Conservation (phyloP, 352 stramenopile genomes). For the Pythium vanterpoolii region DNA sequence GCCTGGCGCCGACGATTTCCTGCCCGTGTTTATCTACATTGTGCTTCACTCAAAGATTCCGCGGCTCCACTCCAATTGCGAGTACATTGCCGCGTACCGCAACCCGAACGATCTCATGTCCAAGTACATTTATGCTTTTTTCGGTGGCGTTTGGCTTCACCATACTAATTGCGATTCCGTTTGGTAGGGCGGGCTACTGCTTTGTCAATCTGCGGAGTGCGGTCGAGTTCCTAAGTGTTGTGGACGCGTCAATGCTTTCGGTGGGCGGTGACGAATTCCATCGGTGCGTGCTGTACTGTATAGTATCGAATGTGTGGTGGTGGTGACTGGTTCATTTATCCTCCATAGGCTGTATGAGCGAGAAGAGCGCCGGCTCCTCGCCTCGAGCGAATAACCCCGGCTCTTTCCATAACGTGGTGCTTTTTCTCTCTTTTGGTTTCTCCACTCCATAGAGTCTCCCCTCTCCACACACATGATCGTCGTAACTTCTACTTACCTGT, state of each 20-base stretch:
- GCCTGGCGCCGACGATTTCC: constrained; percentile 86
- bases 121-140: constrained; percentile 43
- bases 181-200: constrained; percentile 80
- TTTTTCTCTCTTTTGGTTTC: background rate
- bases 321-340: background rate
- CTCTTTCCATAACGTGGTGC: too few relatives aligned
- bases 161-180: background rate
- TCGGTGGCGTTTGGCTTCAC: background rate
- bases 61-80: constrained; percentile 85
- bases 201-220: constrained; percentile 91
- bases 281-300: too few relatives aligned
- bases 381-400: background rate
- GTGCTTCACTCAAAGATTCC: constrained; percentile 88
- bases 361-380: constrained; percentile 14
- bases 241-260: constrained; percentile 80
- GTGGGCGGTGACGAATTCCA: constrained; percentile 81
- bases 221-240: constrained; percentile 88
- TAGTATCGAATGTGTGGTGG: too few relatives aligned
- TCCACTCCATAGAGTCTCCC: background rate
- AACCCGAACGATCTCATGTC: constrained; percentile 89
- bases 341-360: constrained; percentile 17
- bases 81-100: constrained; percentile 89
- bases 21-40: constrained; percentile 93
- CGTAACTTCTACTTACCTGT: constrained; percentile 8
- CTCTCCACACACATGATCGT: background rate